Conservation (phyloP, 495 filamentous ascomycete genomes). For the Podospora anserina region DNA sequence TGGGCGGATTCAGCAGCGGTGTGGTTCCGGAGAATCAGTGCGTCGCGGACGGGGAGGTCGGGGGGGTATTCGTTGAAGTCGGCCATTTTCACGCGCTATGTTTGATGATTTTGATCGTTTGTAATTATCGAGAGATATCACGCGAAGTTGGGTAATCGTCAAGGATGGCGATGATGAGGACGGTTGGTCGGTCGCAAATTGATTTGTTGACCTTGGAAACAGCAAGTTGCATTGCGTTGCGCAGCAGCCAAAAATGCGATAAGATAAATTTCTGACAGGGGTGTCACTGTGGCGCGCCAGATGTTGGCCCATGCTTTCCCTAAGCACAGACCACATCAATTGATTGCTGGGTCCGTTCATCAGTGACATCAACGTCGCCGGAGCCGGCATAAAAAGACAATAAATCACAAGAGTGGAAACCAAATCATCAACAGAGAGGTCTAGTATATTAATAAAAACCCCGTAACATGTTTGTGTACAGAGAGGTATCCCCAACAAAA, state of each 20-base stretch:
- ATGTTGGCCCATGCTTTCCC: neutral
- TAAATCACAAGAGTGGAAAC: neutral
- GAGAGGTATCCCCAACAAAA: neutral
- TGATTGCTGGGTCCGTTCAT: neutral
- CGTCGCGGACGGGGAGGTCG: conserved; percentile 55
- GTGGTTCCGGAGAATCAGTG: conserved; percentile 51
- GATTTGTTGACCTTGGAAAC: no score
- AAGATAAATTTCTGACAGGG: neutral
- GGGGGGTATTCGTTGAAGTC: conserved; percentile 56
- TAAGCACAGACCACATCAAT: neutral
- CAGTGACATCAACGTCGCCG: neutral
- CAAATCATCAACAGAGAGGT: neutral
- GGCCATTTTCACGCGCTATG: conserved; percentile 39
- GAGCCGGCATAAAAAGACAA: neutral
- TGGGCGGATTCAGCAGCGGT: conserved; percentile 44
- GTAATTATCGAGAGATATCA: no score
- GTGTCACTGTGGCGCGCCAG: neutral
- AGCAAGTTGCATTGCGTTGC: neutral
- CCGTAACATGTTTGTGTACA: neutral
- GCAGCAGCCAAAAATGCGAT: neutral
- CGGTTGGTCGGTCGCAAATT: no score
- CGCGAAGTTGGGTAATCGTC: no score
- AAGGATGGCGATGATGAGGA: no score
- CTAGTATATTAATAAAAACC: neutral
- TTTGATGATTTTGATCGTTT: neutral